phyloP scores from a whole-genome alignment of 768 basidiomycete genomes.

The Pleurotus cornucopiae region DNA sequence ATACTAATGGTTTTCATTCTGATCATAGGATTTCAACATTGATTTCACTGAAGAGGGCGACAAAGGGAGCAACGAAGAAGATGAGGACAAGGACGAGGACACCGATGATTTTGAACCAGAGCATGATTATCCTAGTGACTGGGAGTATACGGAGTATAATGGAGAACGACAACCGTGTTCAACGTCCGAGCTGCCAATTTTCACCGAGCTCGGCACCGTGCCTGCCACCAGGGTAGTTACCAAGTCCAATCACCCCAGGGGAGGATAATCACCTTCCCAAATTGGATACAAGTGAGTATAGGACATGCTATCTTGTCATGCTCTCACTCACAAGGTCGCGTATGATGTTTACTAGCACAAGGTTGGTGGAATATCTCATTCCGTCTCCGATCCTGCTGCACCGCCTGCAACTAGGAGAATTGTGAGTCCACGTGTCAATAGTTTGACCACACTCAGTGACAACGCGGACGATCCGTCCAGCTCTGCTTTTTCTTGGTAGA shows the following conservation, averaged over 20 bases:
- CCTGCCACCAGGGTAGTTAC: neutral
- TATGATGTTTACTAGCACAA: neutral
- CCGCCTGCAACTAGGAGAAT: neutral
- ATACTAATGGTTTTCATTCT: too few relatives aligned
- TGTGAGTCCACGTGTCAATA: too few relatives aligned
- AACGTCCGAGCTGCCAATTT: neutral
- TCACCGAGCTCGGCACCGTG: neutral
- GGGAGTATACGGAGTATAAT: neutral
- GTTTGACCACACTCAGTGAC: too few relatives aligned
- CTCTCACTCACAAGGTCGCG: neutral
- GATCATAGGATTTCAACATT: neutral
- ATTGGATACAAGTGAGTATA: slow-evolving; percentile 5
- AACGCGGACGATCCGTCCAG: neutral
- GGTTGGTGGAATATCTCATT: neutral
- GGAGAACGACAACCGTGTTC: neutral
- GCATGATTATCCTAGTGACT: neutral
- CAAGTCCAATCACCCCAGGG: neutral
- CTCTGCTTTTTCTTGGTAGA: neutral
- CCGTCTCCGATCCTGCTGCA: neutral
- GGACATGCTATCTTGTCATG: too few relatives aligned
- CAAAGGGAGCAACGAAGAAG: neutral
- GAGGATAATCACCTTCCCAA: slow-evolving; percentile 8
- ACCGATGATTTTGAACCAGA: neutral
- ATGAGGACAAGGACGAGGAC: neutral
- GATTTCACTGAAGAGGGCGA: neutral